phyloP scores from a whole-genome alignment of 192 early-diverging fungal genomes.

The Umbelopsis vinacea region DNA sequence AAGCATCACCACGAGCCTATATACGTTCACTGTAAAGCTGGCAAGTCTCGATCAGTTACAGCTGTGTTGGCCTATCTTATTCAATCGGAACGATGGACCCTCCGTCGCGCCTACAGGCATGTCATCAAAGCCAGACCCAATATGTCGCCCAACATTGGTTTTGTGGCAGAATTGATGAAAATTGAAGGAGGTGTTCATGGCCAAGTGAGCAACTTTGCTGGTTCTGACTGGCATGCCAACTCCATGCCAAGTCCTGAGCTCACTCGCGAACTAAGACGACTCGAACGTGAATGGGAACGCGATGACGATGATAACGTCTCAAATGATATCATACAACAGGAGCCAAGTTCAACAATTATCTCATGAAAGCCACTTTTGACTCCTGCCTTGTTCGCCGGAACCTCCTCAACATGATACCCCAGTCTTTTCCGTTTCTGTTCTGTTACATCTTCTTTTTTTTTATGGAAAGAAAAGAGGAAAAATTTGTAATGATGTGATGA shows the following conservation, averaged over 20 bases:
- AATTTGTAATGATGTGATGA: background rate
- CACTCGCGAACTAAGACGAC: conserved; percentile 22
- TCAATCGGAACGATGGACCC: conserved; percentile 58
- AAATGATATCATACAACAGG: conserved; percentile 3
- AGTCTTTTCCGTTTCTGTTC: background rate
- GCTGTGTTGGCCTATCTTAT: conserved; percentile 74
- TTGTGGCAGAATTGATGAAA: conserved; percentile 69
- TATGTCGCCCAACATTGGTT: conserved; percentile 81
- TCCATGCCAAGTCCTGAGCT: conserved; percentile 26
- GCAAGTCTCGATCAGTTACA: conserved; percentile 71
- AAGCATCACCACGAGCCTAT: conserved; percentile 51
- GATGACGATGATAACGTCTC: background rate
- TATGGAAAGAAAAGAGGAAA: background rate
- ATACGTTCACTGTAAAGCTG: conserved; percentile 81
- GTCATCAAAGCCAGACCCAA: conserved; percentile 65
- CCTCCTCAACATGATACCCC: background rate
- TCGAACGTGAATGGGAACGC: conserved; percentile 33
- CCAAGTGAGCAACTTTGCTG: conserved; percentile 39
- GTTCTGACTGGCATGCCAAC: conserved; percentile 35
- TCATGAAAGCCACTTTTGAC: background rate
- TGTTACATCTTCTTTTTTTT: background rate
- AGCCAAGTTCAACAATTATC: background rate
- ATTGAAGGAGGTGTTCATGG: conserved; percentile 67
- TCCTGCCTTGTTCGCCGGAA: background rate
- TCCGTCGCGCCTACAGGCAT: conserved; percentile 68